These are phyloP conservation scores for Paracamarosporium sp. DNA, from an alignment of 2,329 filamentous ascomycete genomes.

Conservation along the genomic window DNA sequence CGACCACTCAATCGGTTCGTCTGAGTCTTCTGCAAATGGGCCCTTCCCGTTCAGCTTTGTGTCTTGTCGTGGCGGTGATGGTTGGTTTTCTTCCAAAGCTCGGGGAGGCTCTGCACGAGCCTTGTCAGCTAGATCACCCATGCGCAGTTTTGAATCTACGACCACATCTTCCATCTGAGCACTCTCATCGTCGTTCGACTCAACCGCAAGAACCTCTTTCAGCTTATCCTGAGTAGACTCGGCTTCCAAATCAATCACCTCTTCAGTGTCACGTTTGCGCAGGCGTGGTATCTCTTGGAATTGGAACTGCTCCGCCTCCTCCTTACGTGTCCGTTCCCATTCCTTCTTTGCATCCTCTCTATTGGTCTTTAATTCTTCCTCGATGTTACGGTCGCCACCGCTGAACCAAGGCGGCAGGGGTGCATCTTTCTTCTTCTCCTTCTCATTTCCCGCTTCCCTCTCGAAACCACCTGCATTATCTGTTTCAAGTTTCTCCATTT, in stretches of 20 bases:
- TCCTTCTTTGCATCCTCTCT: conserved; percentile 51
- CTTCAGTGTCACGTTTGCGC: conserved; percentile 60
- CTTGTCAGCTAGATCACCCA: conserved; percentile 55
- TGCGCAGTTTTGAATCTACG: conserved; percentile 39
- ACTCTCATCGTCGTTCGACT: conserved; percentile 64
- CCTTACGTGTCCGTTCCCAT: conserved; percentile 64
- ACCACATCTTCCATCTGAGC: conserved; percentile 41
- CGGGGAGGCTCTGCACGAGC: conserved; percentile 50
- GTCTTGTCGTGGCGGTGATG: conserved; percentile 28
- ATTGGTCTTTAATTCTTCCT: conserved; percentile 62
- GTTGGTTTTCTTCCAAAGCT: conserved; percentile 25
- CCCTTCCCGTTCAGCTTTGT: conserved; percentile 20
- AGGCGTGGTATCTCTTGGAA: conserved; percentile 67
- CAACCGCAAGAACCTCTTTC: conserved; percentile 66
- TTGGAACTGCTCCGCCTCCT: conserved; percentile 65
- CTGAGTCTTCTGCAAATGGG: conserved; percentile 38
- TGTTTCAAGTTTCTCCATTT: conserved; percentile 59
- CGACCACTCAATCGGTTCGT: conserved; percentile 58
- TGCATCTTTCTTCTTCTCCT: conserved; percentile 55
- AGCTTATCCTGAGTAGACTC: conserved; percentile 52
- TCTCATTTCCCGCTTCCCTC: conserved; percentile 50
- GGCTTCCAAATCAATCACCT: conserved; percentile 57
- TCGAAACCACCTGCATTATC: conserved; percentile 72
- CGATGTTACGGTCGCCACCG: conserved; percentile 58
- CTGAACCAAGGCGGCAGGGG: conserved; percentile 78